Evolutionary conservation across 345 rosid species (phyloP).

Genomic region (Ceriops zippeliana): DNA sequence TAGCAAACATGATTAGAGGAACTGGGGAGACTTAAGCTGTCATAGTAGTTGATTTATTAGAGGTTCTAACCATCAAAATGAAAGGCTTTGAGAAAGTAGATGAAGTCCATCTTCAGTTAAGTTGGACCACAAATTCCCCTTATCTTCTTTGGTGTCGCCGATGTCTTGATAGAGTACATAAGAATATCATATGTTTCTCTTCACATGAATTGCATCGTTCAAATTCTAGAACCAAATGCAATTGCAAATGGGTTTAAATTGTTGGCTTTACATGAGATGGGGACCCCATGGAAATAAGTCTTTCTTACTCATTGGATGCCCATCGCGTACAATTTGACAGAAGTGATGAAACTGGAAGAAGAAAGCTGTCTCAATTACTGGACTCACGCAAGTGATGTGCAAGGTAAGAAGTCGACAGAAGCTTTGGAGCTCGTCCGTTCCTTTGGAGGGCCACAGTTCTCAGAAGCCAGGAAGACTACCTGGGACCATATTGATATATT

Average conservation of each 20-base stretch:
- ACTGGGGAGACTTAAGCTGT: too few species aligned
- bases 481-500: slow-evolving; percentile 12
- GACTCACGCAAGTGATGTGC: slow-evolving; percentile 55
- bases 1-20: too few species aligned
- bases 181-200: background rate
- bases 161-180: background rate
- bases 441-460: slow-evolving; percentile 7
- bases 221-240: background rate
- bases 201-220: background rate
- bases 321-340: slow-evolving; percentile 18
- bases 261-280: slow-evolving; percentile 33
- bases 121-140: background rate
- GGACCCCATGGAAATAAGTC: slow-evolving; percentile 13
- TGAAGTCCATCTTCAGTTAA: background rate
- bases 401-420: slow-evolving; percentile 20
- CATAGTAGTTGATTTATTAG: too few species aligned
- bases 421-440: slow-evolving; percentile 19
- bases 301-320: slow-evolving; percentile 41
- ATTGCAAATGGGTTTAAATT: slow-evolving; percentile 6
- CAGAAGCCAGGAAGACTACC: background rate
- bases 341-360: slow-evolving; percentile 11
- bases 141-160: background rate
- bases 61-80: too few species aligned
- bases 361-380: slow-evolving; percentile 16
- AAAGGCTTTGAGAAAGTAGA: too few species aligned